Base-by-base conservation (phyloP, 441 rosid species). In the Pelargonium myrrhifolium region DNA sequence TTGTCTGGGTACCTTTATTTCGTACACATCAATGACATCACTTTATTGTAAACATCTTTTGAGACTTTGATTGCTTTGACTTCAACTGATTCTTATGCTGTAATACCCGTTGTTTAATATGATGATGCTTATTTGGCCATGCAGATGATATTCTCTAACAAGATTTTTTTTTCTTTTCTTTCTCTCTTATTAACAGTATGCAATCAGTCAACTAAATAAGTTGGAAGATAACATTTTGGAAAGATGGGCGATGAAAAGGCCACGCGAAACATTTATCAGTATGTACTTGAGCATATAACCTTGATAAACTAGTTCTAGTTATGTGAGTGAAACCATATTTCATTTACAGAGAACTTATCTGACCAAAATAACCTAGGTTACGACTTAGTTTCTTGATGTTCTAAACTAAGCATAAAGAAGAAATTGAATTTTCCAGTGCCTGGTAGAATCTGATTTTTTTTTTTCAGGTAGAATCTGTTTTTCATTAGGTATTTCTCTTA, bases 181-280 rank as follows among this genome's bases (percentile, higher is more conserved):
- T 17, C 8, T 76, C 55, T 80, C 61, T 71, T 75, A 9, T 72
- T 71, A 39, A 71, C 91, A 94, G 99, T 92, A 89, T 77, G 99
- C 97, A 72, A 84, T 91, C 68, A 89, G 91, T 84, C 99, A 94
- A 76, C 85, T 92, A 73, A 88, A 83, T 77, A 94, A 86, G 82
- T 75, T 94, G 82, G 99, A 92, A 82, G 99, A 94, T 69, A 88
- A 91, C 89, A 87, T 94, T 68, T 86, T 84, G 86, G 87, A 87
- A 67, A 83, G 87, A 74, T 92, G 98, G 99, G 76, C 79, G 60
- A 83, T 65, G 69, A 87, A 80, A 75, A 85, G 75, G 78, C 94
- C 92, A 64, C 82, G 69, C 51, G 92, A 88, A 68, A 86, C 82
- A 69, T 74, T 79, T 75, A 72, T 78, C 75, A 72, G 98, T 94